These are phyloP conservation scores for Phytophthora nicotianae DNA, from an alignment of 352 stramenopile genomes.

Conservation along the genomic window DNA sequence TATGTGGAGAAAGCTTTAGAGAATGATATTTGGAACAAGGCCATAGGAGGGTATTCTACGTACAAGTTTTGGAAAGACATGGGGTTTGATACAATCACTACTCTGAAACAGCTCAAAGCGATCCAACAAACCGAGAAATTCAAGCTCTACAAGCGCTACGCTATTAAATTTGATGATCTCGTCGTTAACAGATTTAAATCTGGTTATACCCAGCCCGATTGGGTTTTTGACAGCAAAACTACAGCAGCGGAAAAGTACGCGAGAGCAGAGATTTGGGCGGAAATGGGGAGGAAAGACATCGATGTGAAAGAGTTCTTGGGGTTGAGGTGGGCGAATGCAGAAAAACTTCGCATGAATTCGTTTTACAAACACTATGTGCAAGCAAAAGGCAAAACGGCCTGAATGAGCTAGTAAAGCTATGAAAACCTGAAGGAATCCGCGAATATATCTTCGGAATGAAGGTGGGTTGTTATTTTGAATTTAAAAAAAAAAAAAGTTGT, in stretches of 20 bases:
- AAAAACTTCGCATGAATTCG: neutral
- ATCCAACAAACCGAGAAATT: neutral
- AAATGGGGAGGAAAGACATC: neutral
- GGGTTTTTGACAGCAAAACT: neutral
- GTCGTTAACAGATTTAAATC: neutral
- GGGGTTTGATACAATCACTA: neutral
- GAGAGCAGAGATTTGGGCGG: neutral
- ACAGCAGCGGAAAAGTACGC: neutral
- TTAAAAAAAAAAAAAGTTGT: too few species aligned
- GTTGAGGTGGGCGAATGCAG: neutral
- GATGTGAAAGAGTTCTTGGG: neutral
- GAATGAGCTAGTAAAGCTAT: neutral
- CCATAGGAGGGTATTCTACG: neutral
- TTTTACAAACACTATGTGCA: neutral
- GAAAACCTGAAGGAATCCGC: slow-evolving; percentile 3
- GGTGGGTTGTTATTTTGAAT: too few species aligned
- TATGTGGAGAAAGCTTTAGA: neutral
- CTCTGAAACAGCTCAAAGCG: neutral
- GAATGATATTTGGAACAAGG: neutral
- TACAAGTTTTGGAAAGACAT: neutral
- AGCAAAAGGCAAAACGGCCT: neutral
- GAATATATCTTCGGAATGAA: too few species aligned
- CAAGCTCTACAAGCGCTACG: neutral
- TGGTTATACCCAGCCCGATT: neutral
- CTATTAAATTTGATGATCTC: neutral